Percentiles rank a stretch among this genome's conserved stretches.
These are phyloP conservation scores for Coriaria nepalensis DNA, from an alignment of 306 rosid species.

Conservation along the genomic window DNA sequence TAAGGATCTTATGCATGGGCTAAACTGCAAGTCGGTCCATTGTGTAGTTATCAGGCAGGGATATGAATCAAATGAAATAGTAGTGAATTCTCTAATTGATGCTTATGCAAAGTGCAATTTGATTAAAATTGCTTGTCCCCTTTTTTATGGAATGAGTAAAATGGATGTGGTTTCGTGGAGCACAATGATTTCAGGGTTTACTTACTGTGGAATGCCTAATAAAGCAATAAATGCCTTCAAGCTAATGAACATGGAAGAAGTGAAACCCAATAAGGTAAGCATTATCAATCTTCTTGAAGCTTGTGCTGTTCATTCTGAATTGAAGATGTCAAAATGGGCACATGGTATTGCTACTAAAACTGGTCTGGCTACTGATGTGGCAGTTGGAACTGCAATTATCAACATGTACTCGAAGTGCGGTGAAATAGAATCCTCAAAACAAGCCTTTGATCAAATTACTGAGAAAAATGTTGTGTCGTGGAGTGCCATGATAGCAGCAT, in stretches of 20 bases:
- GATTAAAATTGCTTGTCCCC: slow-evolving; percentile 16
- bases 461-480: slow-evolving; percentile 23
- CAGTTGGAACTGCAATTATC: slow-evolving; percentile 26
- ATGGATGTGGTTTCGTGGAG: slow-evolving; percentile 36
- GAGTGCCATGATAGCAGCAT: slow-evolving; percentile 32
- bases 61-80: slow-evolving; percentile 21
- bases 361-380: slow-evolving; percentile 20
- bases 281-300: slow-evolving; percentile 28
- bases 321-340: slow-evolving; percentile 29
- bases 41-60: slow-evolving; percentile 20
- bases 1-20: slow-evolving; percentile 18
- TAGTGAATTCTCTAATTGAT: slow-evolving; percentile 28
- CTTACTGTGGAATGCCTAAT: slow-evolving; percentile 19
- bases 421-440: slow-evolving; percentile 23
- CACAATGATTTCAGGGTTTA: slow-evolving; percentile 37
- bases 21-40: slow-evolving; percentile 24
- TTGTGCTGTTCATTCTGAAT: slow-evolving; percentile 25
- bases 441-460: slow-evolving; percentile 23
- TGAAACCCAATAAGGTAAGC: slow-evolving; percentile 24
- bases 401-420: slow-evolving; percentile 46
- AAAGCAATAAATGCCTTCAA: slow-evolving; percentile 21
- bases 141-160: slow-evolving; percentile 24
- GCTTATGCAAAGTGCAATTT: slow-evolving; percentile 33
- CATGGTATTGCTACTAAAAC: slow-evolving; percentile 26
- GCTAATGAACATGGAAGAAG: slow-evolving; percentile 19